A percentile compares a stretch with the other conserved stretches of the same genome.
Evolutionary conservation across 2,329 filamentous ascomycete species (phyloP).

Genomic region (Anthostomella pinea): DNA sequence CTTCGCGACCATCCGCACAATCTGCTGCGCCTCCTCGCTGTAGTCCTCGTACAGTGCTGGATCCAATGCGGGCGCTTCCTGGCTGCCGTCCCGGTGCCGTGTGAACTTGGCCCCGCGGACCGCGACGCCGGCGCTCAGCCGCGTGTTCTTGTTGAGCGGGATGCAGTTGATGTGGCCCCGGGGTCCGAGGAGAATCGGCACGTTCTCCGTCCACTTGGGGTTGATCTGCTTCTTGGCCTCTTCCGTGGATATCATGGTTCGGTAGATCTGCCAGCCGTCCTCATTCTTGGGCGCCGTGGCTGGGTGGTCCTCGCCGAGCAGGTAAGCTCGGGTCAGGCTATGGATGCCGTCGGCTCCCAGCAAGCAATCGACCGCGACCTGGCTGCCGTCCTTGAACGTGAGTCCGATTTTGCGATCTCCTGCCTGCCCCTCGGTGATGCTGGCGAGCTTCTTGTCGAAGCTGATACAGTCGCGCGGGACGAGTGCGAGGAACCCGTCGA

Average conservation of each 20-base stretch:
- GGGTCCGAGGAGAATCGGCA: conserved; percentile 33
- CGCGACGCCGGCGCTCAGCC: conserved; percentile 33
- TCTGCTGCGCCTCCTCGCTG: conserved; percentile 30
- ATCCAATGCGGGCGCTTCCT: conserved; percentile 20
- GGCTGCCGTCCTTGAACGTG: conserved; percentile 27
- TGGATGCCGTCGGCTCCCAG: conserved; percentile 37
- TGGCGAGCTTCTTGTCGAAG: conserved; percentile 26
- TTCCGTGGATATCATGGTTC: conserved; percentile 27
- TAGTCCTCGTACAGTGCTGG: conserved; percentile 29
- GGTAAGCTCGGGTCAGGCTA: conserved; percentile 27
- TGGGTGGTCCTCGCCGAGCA: conserved; percentile 31
- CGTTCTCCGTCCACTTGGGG: conserved; percentile 27
- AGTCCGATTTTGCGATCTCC: conserved; percentile 15
- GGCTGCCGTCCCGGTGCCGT: background rate
- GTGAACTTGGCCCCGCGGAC: conserved; percentile 24
- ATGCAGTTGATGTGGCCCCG: conserved; percentile 33
- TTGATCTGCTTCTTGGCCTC: conserved; percentile 27
- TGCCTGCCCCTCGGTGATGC: conserved; percentile 11
- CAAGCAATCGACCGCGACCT: conserved; percentile 29
- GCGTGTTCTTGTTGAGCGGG: conserved; percentile 33
- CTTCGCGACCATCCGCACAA: conserved; percentile 29
- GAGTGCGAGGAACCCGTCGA: conserved; percentile 29
- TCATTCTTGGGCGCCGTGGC: conserved; percentile 31
- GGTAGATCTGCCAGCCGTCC: conserved; percentile 32
- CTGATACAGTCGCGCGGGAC: conserved; percentile 20